Conservation (phyloP, 2,329 filamentous ascomycete genomes). For the Mycosphaerella arachidis region DNA sequence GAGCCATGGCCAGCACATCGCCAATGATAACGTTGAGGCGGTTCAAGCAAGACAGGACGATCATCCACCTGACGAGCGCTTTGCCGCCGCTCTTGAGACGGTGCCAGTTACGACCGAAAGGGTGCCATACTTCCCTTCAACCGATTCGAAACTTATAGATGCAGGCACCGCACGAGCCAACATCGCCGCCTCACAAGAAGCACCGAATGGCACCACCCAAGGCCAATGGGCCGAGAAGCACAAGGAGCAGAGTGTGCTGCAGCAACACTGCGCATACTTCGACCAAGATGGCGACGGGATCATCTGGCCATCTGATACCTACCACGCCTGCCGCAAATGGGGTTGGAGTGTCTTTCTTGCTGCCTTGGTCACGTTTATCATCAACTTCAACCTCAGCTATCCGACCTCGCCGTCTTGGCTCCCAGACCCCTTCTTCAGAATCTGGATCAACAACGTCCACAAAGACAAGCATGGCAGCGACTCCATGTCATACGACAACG, state of each 20-base stretch:
- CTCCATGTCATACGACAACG: constrained; percentile 41
- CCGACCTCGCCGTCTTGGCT: constrained; percentile 40
- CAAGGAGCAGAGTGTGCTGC: constrained; percentile 43
- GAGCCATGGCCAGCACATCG: not conserved
- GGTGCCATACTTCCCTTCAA: constrained; percentile 20
- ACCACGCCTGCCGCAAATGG: constrained; percentile 42
- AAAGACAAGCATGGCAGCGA: constrained; percentile 44
- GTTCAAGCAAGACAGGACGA: not conserved
- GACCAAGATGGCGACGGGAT: constrained; percentile 50
- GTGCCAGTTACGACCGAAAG: constrained; percentile 13
- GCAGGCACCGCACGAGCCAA: constrained; percentile 41
- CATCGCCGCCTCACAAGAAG: constrained; percentile 37
- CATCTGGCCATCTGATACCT: constrained; percentile 53
- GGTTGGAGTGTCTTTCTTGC: constrained; percentile 46
- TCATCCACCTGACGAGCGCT: not conserved
- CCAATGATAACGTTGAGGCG: not conserved
- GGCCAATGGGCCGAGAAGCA: constrained; percentile 35
- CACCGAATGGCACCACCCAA: constrained; percentile 40
- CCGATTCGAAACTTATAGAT: constrained; percentile 21
- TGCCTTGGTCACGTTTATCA: constrained; percentile 43
- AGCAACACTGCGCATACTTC: constrained; percentile 53
- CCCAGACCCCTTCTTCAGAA: constrained; percentile 44
- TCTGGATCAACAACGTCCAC: constrained; percentile 39
- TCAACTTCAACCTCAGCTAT: constrained; percentile 49
- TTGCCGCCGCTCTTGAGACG: not conserved